Percentiles rank a stretch among this genome's conserved stretches.
Conservation (phyloP, 2,329 filamentous ascomycete species). For the Leptodontidium sp. region DNA sequence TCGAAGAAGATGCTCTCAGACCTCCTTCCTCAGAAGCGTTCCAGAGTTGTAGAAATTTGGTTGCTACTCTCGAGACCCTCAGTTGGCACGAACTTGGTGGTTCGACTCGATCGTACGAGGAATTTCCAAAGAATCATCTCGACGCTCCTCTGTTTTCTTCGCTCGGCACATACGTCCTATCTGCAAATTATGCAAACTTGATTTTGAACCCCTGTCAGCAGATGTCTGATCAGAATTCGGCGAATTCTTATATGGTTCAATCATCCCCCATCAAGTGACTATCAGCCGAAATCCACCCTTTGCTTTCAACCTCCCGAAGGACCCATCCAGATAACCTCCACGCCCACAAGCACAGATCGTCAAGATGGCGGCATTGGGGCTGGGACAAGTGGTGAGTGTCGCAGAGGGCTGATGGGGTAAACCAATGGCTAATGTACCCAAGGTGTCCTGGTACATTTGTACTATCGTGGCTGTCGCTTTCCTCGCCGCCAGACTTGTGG, state of each 20-base stretch:
- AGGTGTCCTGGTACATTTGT: conserved; percentile 34
- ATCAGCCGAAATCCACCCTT: conserved; percentile 10
- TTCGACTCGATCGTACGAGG: not conserved
- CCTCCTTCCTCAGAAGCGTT: conserved; percentile 4
- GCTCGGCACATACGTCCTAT: too few relatives aligned
- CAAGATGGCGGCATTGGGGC: conserved; percentile 12
- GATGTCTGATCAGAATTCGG: not conserved
- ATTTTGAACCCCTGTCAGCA: not conserved
- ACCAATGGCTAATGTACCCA: not conserved
- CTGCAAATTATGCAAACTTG: not conserved
- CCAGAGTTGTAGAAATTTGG: not conserved
- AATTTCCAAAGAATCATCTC: not conserved
- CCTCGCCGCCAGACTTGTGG: conserved; percentile 43
- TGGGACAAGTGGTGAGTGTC: conserved; percentile 25
- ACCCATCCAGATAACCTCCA: conserved; percentile 1
- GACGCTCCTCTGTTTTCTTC: not conserved
- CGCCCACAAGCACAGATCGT: not conserved
- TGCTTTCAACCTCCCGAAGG: not conserved
- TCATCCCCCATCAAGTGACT: not conserved
- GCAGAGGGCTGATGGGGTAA: not conserved
- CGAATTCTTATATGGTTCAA: not conserved
- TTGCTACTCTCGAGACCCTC: not conserved
- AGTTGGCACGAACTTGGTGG: not conserved
- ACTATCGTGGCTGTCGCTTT: conserved; percentile 41
- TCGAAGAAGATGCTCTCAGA: not conserved